Conservation (phyloP, 768 basidiomycete genomes). For the Xerocomus potaroensis region DNA sequence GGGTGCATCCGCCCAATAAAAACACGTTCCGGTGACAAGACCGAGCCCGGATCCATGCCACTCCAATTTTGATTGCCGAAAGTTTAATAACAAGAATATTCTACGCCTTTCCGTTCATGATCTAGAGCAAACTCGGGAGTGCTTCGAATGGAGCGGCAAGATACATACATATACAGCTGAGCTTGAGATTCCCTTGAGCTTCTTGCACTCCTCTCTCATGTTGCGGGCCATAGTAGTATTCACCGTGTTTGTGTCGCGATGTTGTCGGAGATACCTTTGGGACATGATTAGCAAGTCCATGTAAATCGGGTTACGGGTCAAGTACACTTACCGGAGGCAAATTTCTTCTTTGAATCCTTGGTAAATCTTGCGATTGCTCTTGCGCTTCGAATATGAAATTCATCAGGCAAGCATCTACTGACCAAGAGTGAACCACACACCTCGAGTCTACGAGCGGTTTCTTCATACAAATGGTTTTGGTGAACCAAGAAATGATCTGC, state of each 20-base stretch:
- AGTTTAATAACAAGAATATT: not conserved
- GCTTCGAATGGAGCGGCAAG: not conserved
- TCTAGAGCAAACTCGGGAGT: conserved; percentile 7
- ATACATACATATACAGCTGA: conserved; percentile 23
- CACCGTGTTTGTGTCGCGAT: conserved; percentile 47
- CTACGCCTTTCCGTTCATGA: conserved; percentile 21
- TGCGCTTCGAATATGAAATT: conserved; percentile 42
- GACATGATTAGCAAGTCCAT: not conserved
- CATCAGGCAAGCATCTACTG: not conserved
- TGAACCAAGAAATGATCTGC: conserved; percentile 87
- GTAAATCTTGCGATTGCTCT: conserved; percentile 72
- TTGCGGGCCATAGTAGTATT: conserved; percentile 50
- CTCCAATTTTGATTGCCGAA: not conserved
- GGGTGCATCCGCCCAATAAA: not conserved
- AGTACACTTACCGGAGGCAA: conserved; percentile 51
- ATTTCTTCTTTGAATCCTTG: conserved; percentile 75
- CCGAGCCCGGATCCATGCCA: not conserved
- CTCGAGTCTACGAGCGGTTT: conserved; percentile 66
- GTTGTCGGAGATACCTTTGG: conserved; percentile 59
- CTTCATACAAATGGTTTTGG: conserved; percentile 81
- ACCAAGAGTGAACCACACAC: conserved; percentile 31
- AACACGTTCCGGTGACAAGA: not conserved
- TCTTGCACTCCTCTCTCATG: conserved; percentile 59
- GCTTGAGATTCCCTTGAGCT: conserved; percentile 47
- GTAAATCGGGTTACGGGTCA: not conserved